These are phyloP conservation scores for Casuarina glauca DNA, from an alignment of 306 rosid species.

Conservation along the genomic window DNA sequence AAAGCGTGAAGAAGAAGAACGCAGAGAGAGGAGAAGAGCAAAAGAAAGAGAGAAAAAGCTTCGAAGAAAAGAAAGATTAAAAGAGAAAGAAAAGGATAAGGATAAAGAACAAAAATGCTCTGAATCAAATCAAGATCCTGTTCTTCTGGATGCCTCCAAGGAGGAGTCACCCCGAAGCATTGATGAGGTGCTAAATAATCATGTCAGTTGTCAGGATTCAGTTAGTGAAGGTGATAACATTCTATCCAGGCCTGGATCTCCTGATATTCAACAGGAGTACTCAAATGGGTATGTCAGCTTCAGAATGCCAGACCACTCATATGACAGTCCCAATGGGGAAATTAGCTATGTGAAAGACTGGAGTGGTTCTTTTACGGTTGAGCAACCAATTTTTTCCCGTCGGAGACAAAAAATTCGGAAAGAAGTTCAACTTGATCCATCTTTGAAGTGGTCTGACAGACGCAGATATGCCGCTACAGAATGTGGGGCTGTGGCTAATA, in stretches of 20 bases:
- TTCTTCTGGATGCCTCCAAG: slow-evolving; percentile 53
- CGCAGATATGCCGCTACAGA: slow-evolving; percentile 59
- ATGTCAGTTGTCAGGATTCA: slow-evolving; percentile 45
- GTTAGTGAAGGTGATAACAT: slow-evolving; percentile 53
- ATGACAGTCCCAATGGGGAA: slow-evolving; percentile 57
- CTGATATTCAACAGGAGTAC: slow-evolving; percentile 49
- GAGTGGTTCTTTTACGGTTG: slow-evolving; percentile 50
- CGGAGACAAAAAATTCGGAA: slow-evolving; percentile 57
- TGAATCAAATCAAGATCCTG: slow-evolving; percentile 46
- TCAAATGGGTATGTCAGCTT: slow-evolving; percentile 40
- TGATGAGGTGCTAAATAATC: slow-evolving; percentile 60
- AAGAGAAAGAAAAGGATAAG: slow-evolving; percentile 90
- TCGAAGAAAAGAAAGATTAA: slow-evolving; percentile 91
- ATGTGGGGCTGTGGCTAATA: slow-evolving; percentile 43
- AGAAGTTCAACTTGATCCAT: slow-evolving; percentile 63
- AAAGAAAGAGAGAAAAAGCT: slow-evolving; percentile 95
- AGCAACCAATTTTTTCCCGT: slow-evolving; percentile 60
- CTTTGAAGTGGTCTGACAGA: slow-evolving; percentile 80
- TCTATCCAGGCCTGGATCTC: slow-evolving; percentile 55
- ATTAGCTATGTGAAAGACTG: slow-evolving; percentile 42
- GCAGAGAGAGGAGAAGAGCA: slow-evolving; percentile 87
- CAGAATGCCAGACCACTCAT: slow-evolving; percentile 44
- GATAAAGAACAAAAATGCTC: slow-evolving; percentile 55
- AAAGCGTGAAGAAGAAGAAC: slow-evolving; percentile 97
- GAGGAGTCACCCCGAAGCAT: slow-evolving; percentile 55